Conservation (phyloP, 169 alveolate species). For the Eimeria praecox region DNA sequence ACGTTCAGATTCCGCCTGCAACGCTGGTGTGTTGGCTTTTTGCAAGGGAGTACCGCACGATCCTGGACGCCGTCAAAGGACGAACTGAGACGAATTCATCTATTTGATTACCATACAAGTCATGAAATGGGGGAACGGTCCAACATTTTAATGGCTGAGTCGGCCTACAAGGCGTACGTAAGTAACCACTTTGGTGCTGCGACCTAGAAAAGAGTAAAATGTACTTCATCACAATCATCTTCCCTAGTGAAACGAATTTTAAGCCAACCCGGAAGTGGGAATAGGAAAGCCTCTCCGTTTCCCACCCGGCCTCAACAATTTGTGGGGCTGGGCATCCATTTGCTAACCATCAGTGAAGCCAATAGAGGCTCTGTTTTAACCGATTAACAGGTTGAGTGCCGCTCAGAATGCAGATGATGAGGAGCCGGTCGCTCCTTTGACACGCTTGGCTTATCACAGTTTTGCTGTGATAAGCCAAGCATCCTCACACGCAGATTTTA, state of each 20-base stretch:
- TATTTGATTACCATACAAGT: background rate
- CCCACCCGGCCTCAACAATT: background rate
- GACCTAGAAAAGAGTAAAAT: background rate
- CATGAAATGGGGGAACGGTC: background rate
- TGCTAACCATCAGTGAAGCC: background rate
- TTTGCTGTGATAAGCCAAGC: background rate
- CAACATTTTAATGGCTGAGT: background rate
- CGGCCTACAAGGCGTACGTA: background rate
- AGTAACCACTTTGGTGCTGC: background rate
- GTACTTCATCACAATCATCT: background rate
- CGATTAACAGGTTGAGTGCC: background rate
- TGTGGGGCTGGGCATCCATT: background rate
- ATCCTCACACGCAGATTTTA: background rate
- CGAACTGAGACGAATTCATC: background rate
- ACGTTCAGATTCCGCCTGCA: background rate
- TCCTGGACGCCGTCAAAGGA: conserved; percentile 33
- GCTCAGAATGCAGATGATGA: background rate
- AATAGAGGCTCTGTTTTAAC: background rate
- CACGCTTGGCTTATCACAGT: background rate
- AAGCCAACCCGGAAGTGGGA: background rate
- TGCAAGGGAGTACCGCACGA: conserved; percentile 64
- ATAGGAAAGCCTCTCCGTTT: background rate
- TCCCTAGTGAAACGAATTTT: background rate
- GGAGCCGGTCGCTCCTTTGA: background rate
- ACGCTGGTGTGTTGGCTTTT: background rate